A percentile compares a stretch with the other conserved stretches of the same genome.
Evolutionary conservation across 768 basidiomycete genomes (phyloP).

Genomic region (Pleurotus eryngii): DNA sequence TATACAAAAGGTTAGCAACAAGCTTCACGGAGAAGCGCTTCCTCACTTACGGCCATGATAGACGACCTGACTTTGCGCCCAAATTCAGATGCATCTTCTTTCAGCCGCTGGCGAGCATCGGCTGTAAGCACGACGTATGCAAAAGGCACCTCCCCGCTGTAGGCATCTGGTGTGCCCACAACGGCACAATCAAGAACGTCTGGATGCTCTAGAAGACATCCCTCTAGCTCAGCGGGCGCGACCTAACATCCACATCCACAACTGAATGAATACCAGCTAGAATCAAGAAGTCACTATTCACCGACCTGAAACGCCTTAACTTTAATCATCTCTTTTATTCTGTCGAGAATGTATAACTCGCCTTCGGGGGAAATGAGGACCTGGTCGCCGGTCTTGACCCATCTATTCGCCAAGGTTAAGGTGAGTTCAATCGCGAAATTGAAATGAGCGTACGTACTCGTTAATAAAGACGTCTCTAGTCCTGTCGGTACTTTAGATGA

Average conservation of each 20-base stretch:
- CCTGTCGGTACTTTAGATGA: slow-evolving; percentile 26
- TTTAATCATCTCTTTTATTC: slow-evolving; percentile 70
- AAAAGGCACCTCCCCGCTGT: slow-evolving; percentile 60
- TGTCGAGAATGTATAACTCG: slow-evolving; percentile 56
- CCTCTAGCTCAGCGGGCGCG: slow-evolving; percentile 56
- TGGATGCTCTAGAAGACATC: slow-evolving; percentile 40
- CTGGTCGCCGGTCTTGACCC: slow-evolving; percentile 65
- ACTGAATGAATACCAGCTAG: no score
- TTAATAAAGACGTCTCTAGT: slow-evolving; percentile 57
- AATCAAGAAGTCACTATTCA: not conserved
- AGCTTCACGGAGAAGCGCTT: not conserved
- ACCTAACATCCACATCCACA: slow-evolving; percentile 14
- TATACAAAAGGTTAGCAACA: slow-evolving; percentile 2
- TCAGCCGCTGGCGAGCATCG: slow-evolving; percentile 30
- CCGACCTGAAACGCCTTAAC: slow-evolving; percentile 63
- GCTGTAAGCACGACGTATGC: slow-evolving; percentile 57
- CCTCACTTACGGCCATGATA: slow-evolving; percentile 37
- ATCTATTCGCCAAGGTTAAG: slow-evolving; percentile 29
- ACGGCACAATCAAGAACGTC: slow-evolving; percentile 61
- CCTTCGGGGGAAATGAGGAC: slow-evolving; percentile 44
- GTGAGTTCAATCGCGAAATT: not conserved
- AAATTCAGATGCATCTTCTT: slow-evolving; percentile 18
- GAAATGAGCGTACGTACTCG: slow-evolving; percentile 38
- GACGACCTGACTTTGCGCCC: slow-evolving; percentile 30
- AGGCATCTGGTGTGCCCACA: slow-evolving; percentile 57